Evolutionary conservation across 169 alveolate species (phyloP), one percentile per base, ranked within the genome.

Genomic region (Eimeria sp.): DNA sequence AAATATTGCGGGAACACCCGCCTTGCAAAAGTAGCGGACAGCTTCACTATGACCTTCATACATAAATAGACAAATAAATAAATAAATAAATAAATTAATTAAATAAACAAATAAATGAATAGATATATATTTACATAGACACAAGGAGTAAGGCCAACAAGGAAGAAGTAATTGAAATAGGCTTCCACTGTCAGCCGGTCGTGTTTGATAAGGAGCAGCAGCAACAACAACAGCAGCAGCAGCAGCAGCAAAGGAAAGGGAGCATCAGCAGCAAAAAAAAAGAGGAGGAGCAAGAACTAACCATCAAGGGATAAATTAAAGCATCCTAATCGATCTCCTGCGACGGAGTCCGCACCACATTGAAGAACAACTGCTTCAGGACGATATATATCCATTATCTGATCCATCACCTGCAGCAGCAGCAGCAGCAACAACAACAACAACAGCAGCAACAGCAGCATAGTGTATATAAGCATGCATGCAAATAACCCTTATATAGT

Each of bases 321-420:
- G 63, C 99, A 97, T 3, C 99, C 99, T 70, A 99, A 98, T 89
- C 99, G 97, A 94, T 99, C 99, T 22, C 99, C 99, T n/a, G 99
- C 63, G 1, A 98, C 98, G 6, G 99, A 99, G 94, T 99, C 99
- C 3, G 99, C 99, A 6, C 99, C 99, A 97, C 99, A 99, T 96
- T 99, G 99, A 70, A 99, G 95, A n/a, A 99, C 99, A 1, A 99
- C 98, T 0, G 99, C 99, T 40, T 99, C 99, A 3, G 99, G 99
- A 49, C 99, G 98, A 96, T 98, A 99, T 30, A 98, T 96, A 54
- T 99, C 99, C 87, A 99, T 99, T 25, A 99, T 99, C 96, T 98
- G 98, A 58, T 98, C 90, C 95, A 99, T 98, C 30, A 99, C 99
- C 49, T 98, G 99, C 9, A 61, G 91, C 91, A 61, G 20, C 63